Conservation (phyloP, 2,329 filamentous ascomycete species). For the Cladosporium velox region DNA sequence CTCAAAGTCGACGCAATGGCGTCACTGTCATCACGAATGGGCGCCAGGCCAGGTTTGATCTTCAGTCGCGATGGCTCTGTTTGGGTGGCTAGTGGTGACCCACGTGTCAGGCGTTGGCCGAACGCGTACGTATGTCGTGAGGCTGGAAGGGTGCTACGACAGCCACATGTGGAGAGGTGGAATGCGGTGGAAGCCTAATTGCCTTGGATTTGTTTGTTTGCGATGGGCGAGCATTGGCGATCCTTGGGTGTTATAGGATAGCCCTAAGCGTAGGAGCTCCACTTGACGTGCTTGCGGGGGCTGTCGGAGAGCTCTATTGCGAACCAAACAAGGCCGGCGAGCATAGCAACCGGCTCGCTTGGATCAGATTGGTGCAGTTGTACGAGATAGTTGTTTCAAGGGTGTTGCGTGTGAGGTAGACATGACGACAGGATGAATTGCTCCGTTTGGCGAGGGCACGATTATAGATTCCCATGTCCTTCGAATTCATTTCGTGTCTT, state of each 20-base stretch:
- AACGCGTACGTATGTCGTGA: neutral
- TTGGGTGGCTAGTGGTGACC: neutral
- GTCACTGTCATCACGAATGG: constrained; percentile 9
- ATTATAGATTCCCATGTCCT: constrained; percentile 5
- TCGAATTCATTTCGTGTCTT: neutral
- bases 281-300: constrained; percentile 9
- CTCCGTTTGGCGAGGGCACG: neutral
- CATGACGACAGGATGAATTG: neutral
- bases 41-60: constrained; percentile 10
- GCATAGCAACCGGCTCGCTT: constrained; percentile 3
- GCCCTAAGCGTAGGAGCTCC: constrained; percentile 11
- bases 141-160: constrained; percentile 6
- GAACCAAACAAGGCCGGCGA: neutral
- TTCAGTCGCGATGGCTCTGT: neutral
- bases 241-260: constrained; percentile 11
- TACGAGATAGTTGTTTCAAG: neutral
- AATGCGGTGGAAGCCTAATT: neutral
- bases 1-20: constrained; percentile 7
- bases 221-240: constrained; percentile 6
- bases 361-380: neutral
- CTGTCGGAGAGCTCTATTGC: neutral
- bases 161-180: constrained; percentile 10
- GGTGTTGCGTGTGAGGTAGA: neutral
- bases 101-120: constrained; percentile 13
- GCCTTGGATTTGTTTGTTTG: constrained; percentile 14